These are phyloP conservation scores for Metarhizium rileyi DNA, from an alignment of 2,329 filamentous ascomycete species.

Conservation along the genomic window DNA sequence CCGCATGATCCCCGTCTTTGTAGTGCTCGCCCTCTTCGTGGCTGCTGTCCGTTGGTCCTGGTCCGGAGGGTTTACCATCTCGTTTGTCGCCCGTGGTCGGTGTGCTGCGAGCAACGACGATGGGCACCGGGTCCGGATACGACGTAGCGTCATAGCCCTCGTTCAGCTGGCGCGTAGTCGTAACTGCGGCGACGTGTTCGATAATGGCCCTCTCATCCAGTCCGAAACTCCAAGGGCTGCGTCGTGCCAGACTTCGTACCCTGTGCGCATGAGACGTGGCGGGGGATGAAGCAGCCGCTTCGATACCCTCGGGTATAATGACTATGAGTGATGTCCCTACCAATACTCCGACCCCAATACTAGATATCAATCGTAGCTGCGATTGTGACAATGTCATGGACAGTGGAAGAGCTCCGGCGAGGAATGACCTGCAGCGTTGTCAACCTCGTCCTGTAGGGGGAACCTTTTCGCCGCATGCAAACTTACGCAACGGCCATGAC, in stretches of 20 bases:
- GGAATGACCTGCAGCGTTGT: slow-evolving; percentile 62
- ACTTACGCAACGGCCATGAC: slow-evolving; percentile 49
- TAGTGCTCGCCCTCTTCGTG: slow-evolving; percentile 21
- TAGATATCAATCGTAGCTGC: slow-evolving; percentile 81
- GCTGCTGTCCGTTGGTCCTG: not conserved
- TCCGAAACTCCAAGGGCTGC: slow-evolving; percentile 21
- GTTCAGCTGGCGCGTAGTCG: slow-evolving; percentile 2
- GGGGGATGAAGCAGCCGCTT: slow-evolving; percentile 64
- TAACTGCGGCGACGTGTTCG: slow-evolving; percentile 12
- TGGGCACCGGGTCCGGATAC: not conserved
- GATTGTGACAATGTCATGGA: slow-evolving; percentile 80
- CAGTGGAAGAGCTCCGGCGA: slow-evolving; percentile 82
- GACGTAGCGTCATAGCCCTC: not conserved
- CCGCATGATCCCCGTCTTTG: slow-evolving; percentile 16
- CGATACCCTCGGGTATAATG: slow-evolving; percentile 93
- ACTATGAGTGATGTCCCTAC: slow-evolving; percentile 94
- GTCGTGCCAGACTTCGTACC: slow-evolving; percentile 20
- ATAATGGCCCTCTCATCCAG: slow-evolving; percentile 16
- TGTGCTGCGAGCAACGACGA: slow-evolving; percentile 1
- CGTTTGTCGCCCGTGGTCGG: not conserved
- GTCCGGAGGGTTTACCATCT: not conserved
- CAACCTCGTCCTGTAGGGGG: not conserved
- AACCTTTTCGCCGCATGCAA: not conserved
- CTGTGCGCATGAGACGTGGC: slow-evolving; percentile 29
- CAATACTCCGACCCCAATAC: slow-evolving; percentile 84